Percentiles rank a stretch among this genome's conserved stretches.
phyloP scores from a whole-genome alignment of 73 alveolate genomes.

The Tetrahymena malaccensis region DNA sequence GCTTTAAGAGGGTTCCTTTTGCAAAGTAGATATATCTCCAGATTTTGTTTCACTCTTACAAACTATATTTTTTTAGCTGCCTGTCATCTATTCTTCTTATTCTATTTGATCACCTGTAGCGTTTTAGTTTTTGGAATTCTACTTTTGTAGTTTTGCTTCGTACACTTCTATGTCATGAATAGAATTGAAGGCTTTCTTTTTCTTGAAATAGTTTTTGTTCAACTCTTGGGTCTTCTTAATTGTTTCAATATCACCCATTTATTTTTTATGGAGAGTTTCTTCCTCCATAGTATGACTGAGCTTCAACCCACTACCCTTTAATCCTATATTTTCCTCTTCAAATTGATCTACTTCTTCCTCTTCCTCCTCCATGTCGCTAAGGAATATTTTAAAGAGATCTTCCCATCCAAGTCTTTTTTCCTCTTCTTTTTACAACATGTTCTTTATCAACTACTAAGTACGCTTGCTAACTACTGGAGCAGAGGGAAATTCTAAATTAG shows the following conservation, averaged over 20 bases:
- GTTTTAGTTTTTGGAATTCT: background rate
- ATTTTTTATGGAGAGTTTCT: background rate
- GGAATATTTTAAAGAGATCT: background rate
- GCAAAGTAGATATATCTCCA: background rate
- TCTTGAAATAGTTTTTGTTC: background rate
- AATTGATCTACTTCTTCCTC: background rate
- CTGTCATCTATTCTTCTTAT: background rate
- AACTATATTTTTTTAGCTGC: background rate
- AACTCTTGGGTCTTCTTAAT: background rate
- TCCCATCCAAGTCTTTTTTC: slow-evolving; percentile 10
- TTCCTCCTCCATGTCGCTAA: background rate
- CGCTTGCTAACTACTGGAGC: background rate
- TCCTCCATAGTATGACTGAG: background rate
- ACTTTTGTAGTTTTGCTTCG: background rate
- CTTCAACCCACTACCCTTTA: background rate
- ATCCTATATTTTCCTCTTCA: background rate
- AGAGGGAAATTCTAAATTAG: background rate
- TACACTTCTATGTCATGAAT: background rate
- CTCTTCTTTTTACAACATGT: slow-evolving; percentile 19
- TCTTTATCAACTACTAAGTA: background rate
- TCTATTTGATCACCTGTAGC: background rate
- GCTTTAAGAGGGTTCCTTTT: background rate
- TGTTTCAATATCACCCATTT: background rate
- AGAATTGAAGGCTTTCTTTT: background rate
- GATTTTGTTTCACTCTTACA: background rate